These are phyloP conservation scores for Harrya chromipes DNA, from an alignment of 768 basidiomycete species.

Conservation along the genomic window DNA sequence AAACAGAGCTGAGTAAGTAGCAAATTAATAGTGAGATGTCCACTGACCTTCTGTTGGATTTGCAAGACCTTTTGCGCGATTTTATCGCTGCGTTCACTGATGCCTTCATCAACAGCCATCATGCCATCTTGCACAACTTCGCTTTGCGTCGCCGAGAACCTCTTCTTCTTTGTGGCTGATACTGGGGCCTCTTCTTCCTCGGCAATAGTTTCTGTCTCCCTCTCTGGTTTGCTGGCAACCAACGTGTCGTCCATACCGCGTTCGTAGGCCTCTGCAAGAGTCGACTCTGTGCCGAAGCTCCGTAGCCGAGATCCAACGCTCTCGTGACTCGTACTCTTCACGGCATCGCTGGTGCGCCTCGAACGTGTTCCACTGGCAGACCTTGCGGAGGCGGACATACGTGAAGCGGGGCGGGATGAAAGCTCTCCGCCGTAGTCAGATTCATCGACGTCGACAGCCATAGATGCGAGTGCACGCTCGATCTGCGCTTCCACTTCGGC, in stretches of 20 bases:
- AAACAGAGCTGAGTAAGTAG: conserved; percentile 6
- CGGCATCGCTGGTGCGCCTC: conserved; percentile 58
- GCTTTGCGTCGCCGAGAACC: conserved; percentile 70
- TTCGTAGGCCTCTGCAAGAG: conserved; percentile 67
- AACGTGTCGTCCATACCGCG: conserved; percentile 40
- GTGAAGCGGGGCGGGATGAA: conserved; percentile 67
- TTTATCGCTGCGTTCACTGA: conserved; percentile 79
- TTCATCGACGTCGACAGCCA: conserved; percentile 74
- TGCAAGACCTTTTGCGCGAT: conserved; percentile 85
- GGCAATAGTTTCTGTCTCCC: conserved; percentile 51
- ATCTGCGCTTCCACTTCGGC: conserved; percentile 94
- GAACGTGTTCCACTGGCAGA: conserved; percentile 47
- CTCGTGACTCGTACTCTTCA: conserved; percentile 36
- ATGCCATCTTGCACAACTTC: conserved; percentile 73
- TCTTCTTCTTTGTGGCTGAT: conserved; percentile 59
- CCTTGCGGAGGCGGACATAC: conserved; percentile 56
- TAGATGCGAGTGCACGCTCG: conserved; percentile 78
- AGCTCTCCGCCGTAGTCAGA: conserved; percentile 59
- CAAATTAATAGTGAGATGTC: neutral
- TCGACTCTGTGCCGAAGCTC: conserved; percentile 77
- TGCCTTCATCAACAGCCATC: conserved; percentile 83
- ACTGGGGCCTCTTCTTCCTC: conserved; percentile 51
- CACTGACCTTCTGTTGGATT: conserved; percentile 84
- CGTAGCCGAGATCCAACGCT: conserved; percentile 44
- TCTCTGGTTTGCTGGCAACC: conserved; percentile 35